Evolutionary conservation across 805 yeast genomes (phyloP), one percentile per base, ranked within the genome.

Genomic region (Alloascoidea africana): DNA sequence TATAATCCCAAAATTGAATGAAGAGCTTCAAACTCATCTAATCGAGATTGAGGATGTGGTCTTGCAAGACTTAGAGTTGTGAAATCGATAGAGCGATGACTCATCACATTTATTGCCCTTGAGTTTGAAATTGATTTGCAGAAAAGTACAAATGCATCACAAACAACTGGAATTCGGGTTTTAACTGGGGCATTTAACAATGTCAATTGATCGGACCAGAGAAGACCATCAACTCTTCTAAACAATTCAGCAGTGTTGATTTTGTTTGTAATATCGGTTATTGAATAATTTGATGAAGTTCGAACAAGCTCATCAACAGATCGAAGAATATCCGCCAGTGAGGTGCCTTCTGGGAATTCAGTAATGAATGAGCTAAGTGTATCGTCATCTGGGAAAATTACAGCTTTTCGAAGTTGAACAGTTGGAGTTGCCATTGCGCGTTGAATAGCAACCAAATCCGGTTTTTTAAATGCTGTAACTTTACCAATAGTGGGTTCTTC

Each of bases 301-400:
- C 46, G 42, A 8, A 60, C 56, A 37, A 68, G 68, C 23, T 49
- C 43, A 36, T 66, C 67, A 44, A 81, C 69, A 16, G 64, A 61
- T 14, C 58, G 47, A 34, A 78, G 60, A 34, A 80, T 60, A 3
- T 60, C 54, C 17, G 58, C 54, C 16, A 75, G 57, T 1, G 66
- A 58, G 1, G 70, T 63, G 2, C 65, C 59, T 2, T 65, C 58
- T 2, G 81, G 71, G 45, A 76, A 73, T 47, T 72, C 69, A 5
- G 79, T 66, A 47, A 79, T 69, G 46, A 77, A 74, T 36, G 67
- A 68, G 2, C 70, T 65, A 71, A 91, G 73, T n/a, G 82, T 58
- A 16, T 68, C 66, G 42, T 71, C 76, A 1, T 86, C 75, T 1
- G 96, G 96, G 80, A 87, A 79, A n/a, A 83, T 55, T 6, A 71